A percentile compares a stretch with the other conserved stretches of the same genome.
phyloP scores from a whole-genome alignment of 2,329 filamentous ascomycete species.

The Grosmannia penicillata region DNA sequence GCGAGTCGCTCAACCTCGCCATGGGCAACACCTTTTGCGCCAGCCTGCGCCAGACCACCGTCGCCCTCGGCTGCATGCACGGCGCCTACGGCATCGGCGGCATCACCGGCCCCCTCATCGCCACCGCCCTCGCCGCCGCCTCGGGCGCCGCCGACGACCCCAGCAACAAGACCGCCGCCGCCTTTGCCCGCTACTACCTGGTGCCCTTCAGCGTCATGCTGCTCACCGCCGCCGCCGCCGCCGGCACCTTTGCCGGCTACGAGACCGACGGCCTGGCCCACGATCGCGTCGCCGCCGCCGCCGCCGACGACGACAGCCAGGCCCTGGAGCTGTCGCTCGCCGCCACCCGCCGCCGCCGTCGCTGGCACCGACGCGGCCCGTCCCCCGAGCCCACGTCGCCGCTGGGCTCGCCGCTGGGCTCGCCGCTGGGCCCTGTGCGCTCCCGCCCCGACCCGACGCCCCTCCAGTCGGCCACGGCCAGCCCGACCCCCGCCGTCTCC shows the following conservation, averaged over 20 bases:
- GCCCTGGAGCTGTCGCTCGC: neutral
- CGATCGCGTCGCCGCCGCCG: conserved; percentile 1
- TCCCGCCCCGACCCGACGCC: conserved; percentile 4
- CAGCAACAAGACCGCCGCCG: conserved; percentile 3
- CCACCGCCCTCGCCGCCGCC: conserved; percentile 54
- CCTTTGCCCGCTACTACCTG: conserved; percentile 47
- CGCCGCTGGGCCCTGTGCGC: neutral
- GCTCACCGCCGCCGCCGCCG: conserved; percentile 39
- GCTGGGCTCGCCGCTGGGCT: no score
- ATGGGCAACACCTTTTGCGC: conserved; percentile 37
- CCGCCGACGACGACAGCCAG: conserved; percentile 6
- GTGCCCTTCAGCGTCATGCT: conserved; percentile 45
- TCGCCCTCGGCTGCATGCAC: conserved; percentile 47
- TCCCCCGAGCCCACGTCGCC: conserved; percentile 1
- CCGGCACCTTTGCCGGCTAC: conserved; percentile 57
- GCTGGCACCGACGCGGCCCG: neutral
- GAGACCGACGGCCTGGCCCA: conserved; percentile 36
- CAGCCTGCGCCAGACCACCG: conserved; percentile 29
- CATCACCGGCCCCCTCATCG: conserved; percentile 54
- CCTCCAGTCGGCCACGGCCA: conserved; percentile 10
- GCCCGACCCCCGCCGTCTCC: neutral
- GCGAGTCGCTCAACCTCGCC: conserved; percentile 39
- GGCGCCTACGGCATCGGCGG: conserved; percentile 54
- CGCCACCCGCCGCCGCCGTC: neutral
- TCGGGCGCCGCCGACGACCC: conserved; percentile 22